phyloP scores from a whole-genome alignment of 352 stramenopile species.

The Phytophthora tentaculata region DNA sequence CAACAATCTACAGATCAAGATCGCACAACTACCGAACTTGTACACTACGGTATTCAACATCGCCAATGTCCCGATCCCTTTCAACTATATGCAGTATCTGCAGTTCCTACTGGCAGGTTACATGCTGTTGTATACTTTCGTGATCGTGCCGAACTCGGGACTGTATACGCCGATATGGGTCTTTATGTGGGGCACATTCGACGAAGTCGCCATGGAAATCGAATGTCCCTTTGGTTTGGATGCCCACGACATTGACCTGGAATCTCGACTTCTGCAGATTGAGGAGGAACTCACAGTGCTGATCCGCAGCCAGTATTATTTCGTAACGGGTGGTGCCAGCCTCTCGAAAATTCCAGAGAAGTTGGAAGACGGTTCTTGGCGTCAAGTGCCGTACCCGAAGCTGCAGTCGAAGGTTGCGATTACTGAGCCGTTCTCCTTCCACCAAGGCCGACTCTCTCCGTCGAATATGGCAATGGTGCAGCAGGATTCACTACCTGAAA shows the following conservation, averaged over 20 bases:
- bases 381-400: slow-evolving; percentile 19
- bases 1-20: slow-evolving; percentile 66
- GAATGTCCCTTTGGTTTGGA: slow-evolving; percentile 77
- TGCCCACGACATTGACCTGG: slow-evolving; percentile 78
- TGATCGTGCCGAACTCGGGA: slow-evolving; percentile 71
- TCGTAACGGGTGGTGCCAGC: slow-evolving; percentile 57
- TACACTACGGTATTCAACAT: slow-evolving; percentile 86
- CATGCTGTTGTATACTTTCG: slow-evolving; percentile 80
- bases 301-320: slow-evolving; percentile 79
- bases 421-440: slow-evolving; percentile 48
- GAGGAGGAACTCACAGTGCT: slow-evolving; percentile 79
- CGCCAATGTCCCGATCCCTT: slow-evolving; percentile 83
- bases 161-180: slow-evolving; percentile 79
- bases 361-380: slow-evolving; percentile 24
- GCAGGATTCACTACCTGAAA: slow-evolving; percentile 63
- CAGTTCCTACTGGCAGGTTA: slow-evolving; percentile 68
- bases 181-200: slow-evolving; percentile 76
- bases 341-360: slow-evolving; percentile 31
- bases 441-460: slow-evolving; percentile 60
- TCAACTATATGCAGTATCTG: slow-evolving; percentile 87
- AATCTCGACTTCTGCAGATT: slow-evolving; percentile 66
- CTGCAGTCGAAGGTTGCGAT: slow-evolving; percentile 19
- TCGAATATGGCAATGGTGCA: slow-evolving; percentile 36
- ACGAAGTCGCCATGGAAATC: slow-evolving; percentile 81
- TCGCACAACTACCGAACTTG: slow-evolving; percentile 62